A percentile compares a stretch with the other conserved stretches of the same genome.
Evolutionary conservation across 345 rosid species (phyloP).

Genomic region (Moringa oleifera): DNA sequence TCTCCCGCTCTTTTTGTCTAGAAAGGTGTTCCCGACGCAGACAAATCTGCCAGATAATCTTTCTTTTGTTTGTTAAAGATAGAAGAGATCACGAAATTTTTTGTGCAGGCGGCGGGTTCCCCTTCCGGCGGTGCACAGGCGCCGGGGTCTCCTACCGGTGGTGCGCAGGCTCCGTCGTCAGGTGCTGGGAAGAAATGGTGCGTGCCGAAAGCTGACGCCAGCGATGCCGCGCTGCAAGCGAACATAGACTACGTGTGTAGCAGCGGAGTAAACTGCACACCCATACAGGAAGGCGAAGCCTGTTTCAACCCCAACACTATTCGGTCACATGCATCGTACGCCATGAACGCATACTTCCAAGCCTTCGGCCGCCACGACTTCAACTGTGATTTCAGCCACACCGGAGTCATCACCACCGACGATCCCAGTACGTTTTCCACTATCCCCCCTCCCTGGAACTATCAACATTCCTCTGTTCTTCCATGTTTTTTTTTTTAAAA

Average conservation of each 20-base stretch:
- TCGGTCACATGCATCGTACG: slow-evolving; percentile 60
- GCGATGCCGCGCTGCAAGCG: slow-evolving; percentile 43
- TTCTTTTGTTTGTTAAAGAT: not conserved
- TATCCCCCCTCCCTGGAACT: not conserved
- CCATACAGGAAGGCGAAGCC: slow-evolving; percentile 50
- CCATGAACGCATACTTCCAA: slow-evolving; percentile 66
- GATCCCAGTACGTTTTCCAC: slow-evolving; percentile 42
- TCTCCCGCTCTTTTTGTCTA: not conserved
- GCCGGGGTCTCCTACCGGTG: slow-evolving; percentile 22
- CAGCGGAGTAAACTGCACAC: slow-evolving; percentile 38
- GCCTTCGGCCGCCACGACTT: slow-evolving; percentile 36
- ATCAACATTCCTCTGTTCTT: not conserved
- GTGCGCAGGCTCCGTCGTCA: slow-evolving; percentile 21
- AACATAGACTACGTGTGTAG: slow-evolving; percentile 71
- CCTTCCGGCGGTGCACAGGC: slow-evolving; percentile 24
- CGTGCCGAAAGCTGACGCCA: slow-evolving; percentile 39
- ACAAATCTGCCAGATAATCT: not conserved
- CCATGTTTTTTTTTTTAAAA: not conserved
- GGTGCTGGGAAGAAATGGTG: slow-evolving; percentile 41
- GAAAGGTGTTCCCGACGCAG: not conserved
- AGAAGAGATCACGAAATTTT: not conserved
- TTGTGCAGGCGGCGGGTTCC: slow-evolving; percentile 35
- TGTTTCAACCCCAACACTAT: slow-evolving; percentile 50
- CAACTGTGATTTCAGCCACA: slow-evolving; percentile 47
- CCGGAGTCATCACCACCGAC: slow-evolving; percentile 39